These are phyloP conservation scores for Musa schizocarpa DNA, from an alignment of 176 grass and related monocot genomes.

Conservation along the genomic window DNA sequence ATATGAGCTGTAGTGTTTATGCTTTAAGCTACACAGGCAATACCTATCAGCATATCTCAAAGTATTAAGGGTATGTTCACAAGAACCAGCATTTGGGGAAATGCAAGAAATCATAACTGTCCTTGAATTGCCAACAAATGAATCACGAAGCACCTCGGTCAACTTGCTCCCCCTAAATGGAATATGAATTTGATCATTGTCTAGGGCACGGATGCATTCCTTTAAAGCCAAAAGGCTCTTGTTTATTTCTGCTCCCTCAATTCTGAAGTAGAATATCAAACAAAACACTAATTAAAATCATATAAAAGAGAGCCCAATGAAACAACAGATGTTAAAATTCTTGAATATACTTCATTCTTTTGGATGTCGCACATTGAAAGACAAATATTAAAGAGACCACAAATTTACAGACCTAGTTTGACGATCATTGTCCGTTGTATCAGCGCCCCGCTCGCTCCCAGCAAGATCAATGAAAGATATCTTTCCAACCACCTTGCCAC, in stretches of 20 bases:
- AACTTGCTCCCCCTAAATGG: slow-evolving; percentile 99
- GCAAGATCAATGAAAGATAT: slow-evolving; percentile 99
- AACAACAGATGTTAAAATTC: background rate
- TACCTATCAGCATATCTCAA: slow-evolving; percentile 99
- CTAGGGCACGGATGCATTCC: slow-evolving; percentile 96
- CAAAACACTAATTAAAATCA: slow-evolving; percentile 15
- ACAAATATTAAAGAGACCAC: background rate
- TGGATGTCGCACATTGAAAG: background rate
- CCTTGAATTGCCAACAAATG: slow-evolving; percentile 93
- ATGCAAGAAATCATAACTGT: slow-evolving; percentile 99
- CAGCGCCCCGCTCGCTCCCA: slow-evolving; percentile 96
- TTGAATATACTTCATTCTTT: slow-evolving; percentile 2
- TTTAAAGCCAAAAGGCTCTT: slow-evolving; percentile 93
- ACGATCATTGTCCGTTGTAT: slow-evolving; percentile 95
- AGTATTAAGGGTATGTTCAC: slow-evolving; percentile 95
- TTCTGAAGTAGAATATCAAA: slow-evolving; percentile 41
- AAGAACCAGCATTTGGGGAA: slow-evolving; percentile 94
- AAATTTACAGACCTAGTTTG: slow-evolving; percentile 54
- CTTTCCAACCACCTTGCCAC: slow-evolving; percentile 75
- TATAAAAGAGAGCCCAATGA: background rate
- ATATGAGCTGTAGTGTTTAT: background rate
- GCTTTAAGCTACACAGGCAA: background rate
- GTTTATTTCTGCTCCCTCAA: slow-evolving; percentile 98
- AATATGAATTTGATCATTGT: slow-evolving; percentile 98
- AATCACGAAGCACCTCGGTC: slow-evolving; percentile 96